phyloP scores from a whole-genome alignment of 139 green algal species.

The Chlorella sp. region DNA sequence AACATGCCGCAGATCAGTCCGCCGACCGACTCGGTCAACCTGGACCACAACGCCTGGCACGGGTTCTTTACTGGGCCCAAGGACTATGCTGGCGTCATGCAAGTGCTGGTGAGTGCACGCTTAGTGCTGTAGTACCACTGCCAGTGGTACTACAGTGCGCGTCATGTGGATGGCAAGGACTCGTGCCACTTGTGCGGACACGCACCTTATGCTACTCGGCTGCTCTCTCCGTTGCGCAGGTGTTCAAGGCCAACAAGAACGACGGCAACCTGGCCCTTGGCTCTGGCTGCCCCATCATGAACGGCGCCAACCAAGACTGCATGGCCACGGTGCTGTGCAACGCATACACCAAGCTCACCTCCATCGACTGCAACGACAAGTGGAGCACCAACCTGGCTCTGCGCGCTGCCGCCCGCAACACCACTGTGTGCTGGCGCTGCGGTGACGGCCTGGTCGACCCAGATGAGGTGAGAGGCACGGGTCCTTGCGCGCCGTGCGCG shows the following conservation, averaged over 20 bases:
- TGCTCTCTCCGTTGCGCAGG: background rate
- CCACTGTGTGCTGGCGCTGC: background rate
- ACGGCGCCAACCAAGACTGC: slow-evolving; percentile 3
- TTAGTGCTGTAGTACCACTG: background rate
- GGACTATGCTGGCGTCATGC: background rate
- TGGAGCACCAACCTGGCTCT: background rate
- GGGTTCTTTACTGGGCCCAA: background rate
- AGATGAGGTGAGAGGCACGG: background rate
- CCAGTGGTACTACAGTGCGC: background rate
- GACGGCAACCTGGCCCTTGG: background rate
- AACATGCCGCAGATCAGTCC: background rate
- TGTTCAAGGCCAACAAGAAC: slow-evolving; percentile 6
- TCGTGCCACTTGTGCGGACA: no score
- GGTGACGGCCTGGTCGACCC: background rate
- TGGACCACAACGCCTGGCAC: slow-evolving; percentile 7
- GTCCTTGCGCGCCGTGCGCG: no score
- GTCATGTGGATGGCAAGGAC: no score
- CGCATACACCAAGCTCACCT: background rate
- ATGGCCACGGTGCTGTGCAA: slow-evolving; percentile 10
- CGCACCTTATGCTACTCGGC: background rate
- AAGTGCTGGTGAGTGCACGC: background rate
- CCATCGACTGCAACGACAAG: background rate
- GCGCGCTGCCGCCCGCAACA: no score
- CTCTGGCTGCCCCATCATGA: slow-evolving; percentile 1
- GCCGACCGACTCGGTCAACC: background rate